Conservation (phyloP, 2,329 filamentous ascomycete species). For the Celoporthe dispersa region DNA sequence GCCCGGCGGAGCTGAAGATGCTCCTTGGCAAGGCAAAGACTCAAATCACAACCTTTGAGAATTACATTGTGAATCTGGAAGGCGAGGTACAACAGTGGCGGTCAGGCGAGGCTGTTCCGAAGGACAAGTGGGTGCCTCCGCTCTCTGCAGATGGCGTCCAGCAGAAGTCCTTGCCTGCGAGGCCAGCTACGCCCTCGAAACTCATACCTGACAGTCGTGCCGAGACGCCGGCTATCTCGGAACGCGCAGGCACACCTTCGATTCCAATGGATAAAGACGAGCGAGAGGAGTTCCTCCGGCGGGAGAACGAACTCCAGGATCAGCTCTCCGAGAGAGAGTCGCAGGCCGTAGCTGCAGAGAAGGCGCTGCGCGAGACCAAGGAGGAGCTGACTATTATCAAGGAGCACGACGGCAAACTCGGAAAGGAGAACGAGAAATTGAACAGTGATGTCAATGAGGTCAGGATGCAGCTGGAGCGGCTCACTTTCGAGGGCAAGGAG, state of each 20-base stretch:
- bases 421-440: conserved; percentile 89
- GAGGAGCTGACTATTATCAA: conserved; percentile 86
- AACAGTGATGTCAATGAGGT: conserved; percentile 87
- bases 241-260: conserved; percentile 85
- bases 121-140: conserved; percentile 82
- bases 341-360: conserved; percentile 77
- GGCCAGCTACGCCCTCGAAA: conserved; percentile 59
- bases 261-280: conserved; percentile 93
- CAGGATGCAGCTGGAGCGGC: conserved; percentile 94
- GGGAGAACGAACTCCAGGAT: conserved; percentile 97
- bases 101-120: conserved; percentile 83
- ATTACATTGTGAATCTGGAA: conserved; percentile 82
- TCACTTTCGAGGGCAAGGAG: conserved; percentile 96
- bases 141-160: conserved; percentile 58
- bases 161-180: conserved; percentile 46
- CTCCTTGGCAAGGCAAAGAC: conserved; percentile 90
- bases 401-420: conserved; percentile 80
- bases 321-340: conserved; percentile 93
- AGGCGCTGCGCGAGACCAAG: conserved; percentile 78
- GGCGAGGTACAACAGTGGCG: conserved; percentile 87
- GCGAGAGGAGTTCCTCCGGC: conserved; percentile 89
- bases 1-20: conserved; percentile 90
- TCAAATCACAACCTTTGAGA: conserved; percentile 86
- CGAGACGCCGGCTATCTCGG: conserved; percentile 70
- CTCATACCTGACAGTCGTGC: conserved; percentile 61